Percentiles rank a stretch among this genome's conserved stretches.
Conservation (phyloP, 306 rosid genomes). For the Pueraria montana region DNA sequence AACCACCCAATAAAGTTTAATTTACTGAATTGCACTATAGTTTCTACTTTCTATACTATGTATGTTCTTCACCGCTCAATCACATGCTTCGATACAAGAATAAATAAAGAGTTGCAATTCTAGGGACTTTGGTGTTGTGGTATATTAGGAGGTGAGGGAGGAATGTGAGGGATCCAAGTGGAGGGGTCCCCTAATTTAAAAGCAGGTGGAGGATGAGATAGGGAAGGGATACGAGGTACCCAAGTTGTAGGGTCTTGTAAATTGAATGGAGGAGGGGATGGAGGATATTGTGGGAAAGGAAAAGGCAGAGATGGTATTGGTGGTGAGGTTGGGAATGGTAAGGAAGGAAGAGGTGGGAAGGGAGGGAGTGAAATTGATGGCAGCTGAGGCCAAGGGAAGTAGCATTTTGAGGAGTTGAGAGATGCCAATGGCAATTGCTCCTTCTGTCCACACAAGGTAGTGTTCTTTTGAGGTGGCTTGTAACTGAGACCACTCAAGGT, state of each 20-base stretch:
- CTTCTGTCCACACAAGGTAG: conserved; percentile 58
- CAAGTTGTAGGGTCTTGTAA: conserved; percentile 25
- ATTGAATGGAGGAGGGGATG: conserved; percentile 50
- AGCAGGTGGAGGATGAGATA: conserved; percentile 57
- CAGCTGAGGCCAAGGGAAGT: conserved; percentile 57
- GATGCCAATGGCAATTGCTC: not conserved
- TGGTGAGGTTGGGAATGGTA: conserved; percentile 18
- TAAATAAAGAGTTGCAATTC: conserved; percentile 13
- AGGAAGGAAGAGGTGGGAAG: conserved; percentile 15
- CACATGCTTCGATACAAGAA: conserved; percentile 5
- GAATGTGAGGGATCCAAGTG: conserved; percentile 66
- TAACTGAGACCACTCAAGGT: conserved; percentile 65
- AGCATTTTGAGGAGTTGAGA: conserved; percentile 60
- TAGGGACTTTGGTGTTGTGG: conserved; percentile 57
- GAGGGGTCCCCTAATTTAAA: conserved; percentile 62
- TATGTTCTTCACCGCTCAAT: not conserved
- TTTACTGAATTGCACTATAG: not conserved
- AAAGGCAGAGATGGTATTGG: conserved; percentile 30
- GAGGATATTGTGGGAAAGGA: conserved; percentile 47
- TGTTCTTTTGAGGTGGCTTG: conserved; percentile 64
- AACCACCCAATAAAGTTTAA: not conserved
- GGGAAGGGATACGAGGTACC: conserved; percentile 45
- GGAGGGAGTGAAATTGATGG: conserved; percentile 48
- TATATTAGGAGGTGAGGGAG: conserved; percentile 54
- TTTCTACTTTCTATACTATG: not conserved